Base-by-base conservation (phyloP, 2,329 filamentous ascomycete species). In the Pleoardoris graminearum region DNA sequence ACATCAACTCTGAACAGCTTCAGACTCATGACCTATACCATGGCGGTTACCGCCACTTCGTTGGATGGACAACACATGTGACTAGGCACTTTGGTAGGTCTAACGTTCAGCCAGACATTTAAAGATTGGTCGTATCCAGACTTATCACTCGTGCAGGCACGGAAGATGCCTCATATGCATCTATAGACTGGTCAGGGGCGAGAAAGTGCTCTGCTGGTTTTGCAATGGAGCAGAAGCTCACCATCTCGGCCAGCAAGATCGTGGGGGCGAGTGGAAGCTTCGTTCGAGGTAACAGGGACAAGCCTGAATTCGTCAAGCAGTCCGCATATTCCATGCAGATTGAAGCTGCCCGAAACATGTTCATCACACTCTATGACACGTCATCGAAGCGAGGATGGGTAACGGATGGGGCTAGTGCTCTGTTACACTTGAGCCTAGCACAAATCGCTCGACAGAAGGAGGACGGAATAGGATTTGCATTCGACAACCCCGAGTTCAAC, bases 361-460 rank as follows among this genome's bases (percentile, higher is more conserved):
- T 43, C 30, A 32, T 48, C n/a, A 19, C 36, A 27, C 16, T 43
- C 12, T 53, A 48, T 23, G 50, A 53, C 16, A 46, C 33, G 12
- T 35, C 10, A 17, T 16, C 23, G 2, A 4, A 49, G 22, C 16
- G 27, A 19, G 51, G 14, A 7, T 54, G 51, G 51, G 14, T 50
- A 14, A 22, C 38, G 7, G 46, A 50, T 29, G 51, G 51, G 3
- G 46, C 46, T 14, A 54, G 51, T 32, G 51, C 51, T 17, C 23
- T 50, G n/a, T 29, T 54, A 25, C 46, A 54, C 16, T 11, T 54
- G 45, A 36, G 11, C 38, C 16, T 27, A 22, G 8, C 33, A 11
- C n/a, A 22, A 22, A 14, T 25, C 37, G 8, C 37, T 27, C 19
- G 23, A 32, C 14, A 39, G 39, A 0, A 19, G 10, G 7, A 19